Base-by-base conservation (phyloP, 352 stramenopile genomes). In the Globisporangium nunn region DNA sequence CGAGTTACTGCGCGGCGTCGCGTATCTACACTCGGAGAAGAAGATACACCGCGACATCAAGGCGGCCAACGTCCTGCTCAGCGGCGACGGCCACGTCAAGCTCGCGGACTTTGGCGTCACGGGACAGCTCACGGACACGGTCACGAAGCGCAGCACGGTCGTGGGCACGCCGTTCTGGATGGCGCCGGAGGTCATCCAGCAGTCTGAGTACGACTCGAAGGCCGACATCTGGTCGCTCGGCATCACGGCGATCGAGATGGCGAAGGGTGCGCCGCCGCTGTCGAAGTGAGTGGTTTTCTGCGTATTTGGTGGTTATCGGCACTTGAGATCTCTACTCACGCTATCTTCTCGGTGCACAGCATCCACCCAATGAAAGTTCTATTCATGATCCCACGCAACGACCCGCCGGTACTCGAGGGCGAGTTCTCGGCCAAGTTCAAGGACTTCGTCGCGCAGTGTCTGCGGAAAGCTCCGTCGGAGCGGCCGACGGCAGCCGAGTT, bases 91-190 rank as follows among this genome's bases (percentile, higher is more conserved):
- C 10, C 78, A 87, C 56, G 84, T 92, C 14, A 91, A 91, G 53
- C 73, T 91, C 6, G 81, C 79, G 1, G 81, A 91, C 63, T 91
- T 91, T 72, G 81, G 81, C 12, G 93, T 99, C 18, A 95, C 88
- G 18, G 91, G 92, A 1, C 89, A 98, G 64, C 78, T 99, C 50
- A 98, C 93, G 17, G 97, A 98, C 74, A 99, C 91, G 2, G 88
- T 98, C 56, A 98, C 96, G 53, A 99, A 99, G 74, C 86, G 96
- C 54, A 98, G 98, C 63, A 98, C 96, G 17, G 91, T 98, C 5
- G 97, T 99, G 18, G 97, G 97, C 8, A 98, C 91, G 56, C 96
- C 96, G 2, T 99, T 98, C 78, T 99, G 96, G 96, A 99, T 99
- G 94, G 94, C 94, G 2, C 95, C 80, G 10, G 79, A 90, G 61